phyloP scores from a whole-genome alignment of 331 rosid genomes.

The Acacia pycnantha region DNA sequence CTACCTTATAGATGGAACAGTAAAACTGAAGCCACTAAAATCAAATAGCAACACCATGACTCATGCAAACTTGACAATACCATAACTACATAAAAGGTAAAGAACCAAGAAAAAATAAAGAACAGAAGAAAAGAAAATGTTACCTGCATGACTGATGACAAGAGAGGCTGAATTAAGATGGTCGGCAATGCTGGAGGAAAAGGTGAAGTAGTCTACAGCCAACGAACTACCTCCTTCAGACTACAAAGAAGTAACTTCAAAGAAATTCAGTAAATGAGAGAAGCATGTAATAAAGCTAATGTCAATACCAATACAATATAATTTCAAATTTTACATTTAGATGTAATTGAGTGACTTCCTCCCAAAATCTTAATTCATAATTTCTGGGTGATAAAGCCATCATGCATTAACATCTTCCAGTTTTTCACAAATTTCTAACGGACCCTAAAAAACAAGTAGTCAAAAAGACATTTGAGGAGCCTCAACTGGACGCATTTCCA shows the following conservation, averaged over 20 bases:
- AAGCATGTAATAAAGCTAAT: background rate
- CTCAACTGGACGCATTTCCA: background rate
- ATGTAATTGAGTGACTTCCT: background rate
- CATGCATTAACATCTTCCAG: background rate
- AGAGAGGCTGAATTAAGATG: conserved; percentile 85
- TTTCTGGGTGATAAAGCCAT: background rate
- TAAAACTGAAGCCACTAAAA: conserved; percentile 12
- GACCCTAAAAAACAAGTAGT: background rate
- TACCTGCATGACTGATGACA: conserved; percentile 89
- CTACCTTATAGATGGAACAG: background rate
- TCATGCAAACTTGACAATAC: background rate
- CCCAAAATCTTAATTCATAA: background rate
- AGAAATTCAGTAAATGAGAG: background rate
- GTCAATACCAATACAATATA: background rate
- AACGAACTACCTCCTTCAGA: conserved; percentile 56
- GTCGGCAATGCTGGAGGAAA: conserved; percentile 84
- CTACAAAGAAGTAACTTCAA: conserved; percentile 34
- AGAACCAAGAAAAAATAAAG: background rate
- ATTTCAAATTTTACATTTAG: background rate
- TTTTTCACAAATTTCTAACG: background rate
- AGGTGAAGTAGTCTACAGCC: conserved; percentile 74
- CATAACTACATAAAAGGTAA: background rate
- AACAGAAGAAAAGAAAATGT: background rate
- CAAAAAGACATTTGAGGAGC: background rate
- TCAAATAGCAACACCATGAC: background rate